Conservation (phyloP, 2,329 filamentous ascomycete species). For the Alternaria tenuissima region DNA sequence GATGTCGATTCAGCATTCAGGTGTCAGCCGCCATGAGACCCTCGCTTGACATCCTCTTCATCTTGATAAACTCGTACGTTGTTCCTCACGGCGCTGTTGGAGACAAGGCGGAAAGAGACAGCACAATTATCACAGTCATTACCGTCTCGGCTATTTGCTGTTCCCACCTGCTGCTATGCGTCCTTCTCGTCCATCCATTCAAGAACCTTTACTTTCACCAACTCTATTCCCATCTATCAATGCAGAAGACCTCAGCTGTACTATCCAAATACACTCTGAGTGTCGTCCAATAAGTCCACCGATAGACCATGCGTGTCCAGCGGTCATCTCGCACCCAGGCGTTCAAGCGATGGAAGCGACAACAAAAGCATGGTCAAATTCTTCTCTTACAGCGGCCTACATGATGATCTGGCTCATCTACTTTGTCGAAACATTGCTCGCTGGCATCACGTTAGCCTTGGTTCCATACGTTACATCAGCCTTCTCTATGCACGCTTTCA, state of each 20-base stretch:
- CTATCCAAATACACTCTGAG: neutral
- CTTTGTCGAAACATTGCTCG: slow-evolving; percentile 56
- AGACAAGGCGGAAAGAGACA: neutral
- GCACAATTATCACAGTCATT: neutral
- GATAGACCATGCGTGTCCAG: neutral
- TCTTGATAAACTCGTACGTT: no score
- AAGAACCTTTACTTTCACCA: slow-evolving; percentile 4
- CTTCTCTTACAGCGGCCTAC: slow-evolving; percentile 8
- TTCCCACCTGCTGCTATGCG: neutral
- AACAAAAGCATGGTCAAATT: slow-evolving; percentile 12
- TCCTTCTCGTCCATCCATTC: neutral
- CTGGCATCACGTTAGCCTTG: slow-evolving; percentile 49
- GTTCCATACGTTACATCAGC: slow-evolving; percentile 49
- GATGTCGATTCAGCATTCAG: rapidly evolving
- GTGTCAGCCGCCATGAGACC: neutral
- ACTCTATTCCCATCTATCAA: neutral
- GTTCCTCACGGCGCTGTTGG: rapidly evolving
- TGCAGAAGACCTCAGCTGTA: neutral
- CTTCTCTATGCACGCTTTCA: slow-evolving; percentile 44
- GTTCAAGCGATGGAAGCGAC: slow-evolving; percentile 17
- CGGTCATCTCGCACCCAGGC: neutral
- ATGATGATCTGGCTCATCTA: slow-evolving; percentile 32
- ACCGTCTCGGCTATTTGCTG: neutral
- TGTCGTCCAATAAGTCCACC: neutral
- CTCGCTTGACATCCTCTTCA: no score